A percentile compares a stretch with the other conserved stretches of the same genome.
These are phyloP conservation scores for Cutaneotrichosporon mucoides DNA, from an alignment of 1,284 basidiomycete species.

Conservation along the genomic window DNA sequence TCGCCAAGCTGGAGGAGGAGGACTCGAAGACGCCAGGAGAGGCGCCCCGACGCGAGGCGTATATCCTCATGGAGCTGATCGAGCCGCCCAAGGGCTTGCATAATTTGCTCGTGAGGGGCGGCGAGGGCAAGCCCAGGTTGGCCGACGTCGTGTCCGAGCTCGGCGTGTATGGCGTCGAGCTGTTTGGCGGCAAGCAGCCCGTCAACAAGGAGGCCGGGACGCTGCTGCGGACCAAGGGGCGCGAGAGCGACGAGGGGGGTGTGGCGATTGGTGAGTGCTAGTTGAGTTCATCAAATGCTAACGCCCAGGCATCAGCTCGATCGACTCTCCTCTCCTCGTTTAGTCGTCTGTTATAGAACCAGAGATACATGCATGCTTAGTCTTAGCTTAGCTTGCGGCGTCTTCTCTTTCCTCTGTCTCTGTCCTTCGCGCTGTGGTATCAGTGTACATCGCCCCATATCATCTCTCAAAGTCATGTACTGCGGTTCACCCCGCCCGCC, in stretches of 20 bases:
- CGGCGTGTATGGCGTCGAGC: conserved; percentile 82
- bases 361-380: background rate
- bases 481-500: too few species aligned
- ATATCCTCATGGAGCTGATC: conserved; percentile 93
- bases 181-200: conserved; percentile 60
- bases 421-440: too few species aligned
- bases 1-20: conserved; percentile 57
- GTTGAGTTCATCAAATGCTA: background rate
- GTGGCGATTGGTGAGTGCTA: conserved; percentile 81
- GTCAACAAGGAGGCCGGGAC: conserved; percentile 71
- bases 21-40: conserved; percentile 38
- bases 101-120: conserved; percentile 66
- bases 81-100: conserved; percentile 63
- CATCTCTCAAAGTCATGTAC: too few species aligned
- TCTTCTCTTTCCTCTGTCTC: too few species aligned
- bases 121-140: conserved; percentile 50
- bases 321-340: conserved; percentile 42
- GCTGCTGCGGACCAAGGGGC: conserved; percentile 86
- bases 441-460: too few species aligned
- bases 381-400: too few species aligned
- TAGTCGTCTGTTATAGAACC: background rate
- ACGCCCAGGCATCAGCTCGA: conserved; percentile 42
- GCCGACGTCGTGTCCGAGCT: conserved; percentile 81
- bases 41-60: conserved; percentile 55
- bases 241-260: conserved; percentile 89